Evolutionary conservation across 83 land plant species (phyloP), one percentile per base, ranked within the genome.

Genomic region (Larix sibirica): DNA sequence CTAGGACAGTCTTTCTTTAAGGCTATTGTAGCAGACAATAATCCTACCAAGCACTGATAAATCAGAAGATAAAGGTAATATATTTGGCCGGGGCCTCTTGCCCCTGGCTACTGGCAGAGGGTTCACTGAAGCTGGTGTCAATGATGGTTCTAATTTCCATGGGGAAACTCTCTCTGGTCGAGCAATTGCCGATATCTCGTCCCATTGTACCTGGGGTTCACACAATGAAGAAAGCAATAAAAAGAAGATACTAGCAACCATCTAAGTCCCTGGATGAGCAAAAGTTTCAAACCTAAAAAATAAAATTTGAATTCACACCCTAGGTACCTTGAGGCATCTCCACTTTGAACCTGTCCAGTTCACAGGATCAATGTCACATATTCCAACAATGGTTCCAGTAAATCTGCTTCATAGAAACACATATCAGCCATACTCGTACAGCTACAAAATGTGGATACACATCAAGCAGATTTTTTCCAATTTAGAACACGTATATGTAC

Each of bases 371-470:
- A 84, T 69, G 59, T 94, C 95, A 65, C 86, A 91, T 40, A 87
- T 86, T 1, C 91, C 93, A 83, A 92, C 87, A 5, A 96, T 86
- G 38, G 98, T 96, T 2, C 98, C 97, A 23, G 93, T 86, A 81
- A 91, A 91, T 87, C 98, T 96, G 86, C 26, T 60, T 40, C 4
- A 74, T 9, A 74, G 77, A 42, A 44, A 74, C 24, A 74, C 16
- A 3, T 20, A 44, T 74, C 28, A 74, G 77, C 28, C 23, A 21
- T 44, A 74, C 77, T 10, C 58, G 14, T 20, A n/a, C 56, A 16
- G 21, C 31, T 6, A 9, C 44, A n/a, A 8, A 4, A 24, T 10
- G 26, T 21, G 18, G 42, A 81, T 23, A 28, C 17, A 17, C 54
- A 23, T 62, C 21, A 12, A 64, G 28, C 17, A 80, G 36, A 62